Evolutionary conservation across 495 filamentous ascomycete species (phyloP).

Genomic region (Penicillium roqueforti): DNA sequence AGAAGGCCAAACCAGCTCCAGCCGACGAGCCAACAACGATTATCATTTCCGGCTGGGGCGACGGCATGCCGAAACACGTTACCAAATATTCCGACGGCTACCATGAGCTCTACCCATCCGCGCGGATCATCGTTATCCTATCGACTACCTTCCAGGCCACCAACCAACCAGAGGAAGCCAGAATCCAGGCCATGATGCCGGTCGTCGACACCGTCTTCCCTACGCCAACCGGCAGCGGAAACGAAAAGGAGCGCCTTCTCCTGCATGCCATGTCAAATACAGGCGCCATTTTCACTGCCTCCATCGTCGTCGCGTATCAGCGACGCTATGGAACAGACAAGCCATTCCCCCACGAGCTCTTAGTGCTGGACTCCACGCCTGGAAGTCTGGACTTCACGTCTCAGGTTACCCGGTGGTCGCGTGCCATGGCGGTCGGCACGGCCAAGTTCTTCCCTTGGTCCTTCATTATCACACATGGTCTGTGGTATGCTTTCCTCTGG

Average conservation of each 20-base stretch:
- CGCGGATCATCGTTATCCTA: constrained; percentile 46
- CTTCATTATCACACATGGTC: constrained; percentile 39
- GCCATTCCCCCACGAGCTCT: constrained; percentile 40
- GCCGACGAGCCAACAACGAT: constrained; percentile 26
- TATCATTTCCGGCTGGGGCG: constrained; percentile 52
- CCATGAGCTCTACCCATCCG: constrained; percentile 43
- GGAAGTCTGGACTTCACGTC: constrained; percentile 44
- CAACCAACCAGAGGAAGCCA: constrained; percentile 36
- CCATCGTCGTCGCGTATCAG: constrained; percentile 45
- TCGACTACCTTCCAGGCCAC: constrained; percentile 44
- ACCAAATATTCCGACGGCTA: constrained; percentile 53
- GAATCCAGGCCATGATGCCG: constrained; percentile 46
- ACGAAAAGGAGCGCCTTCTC: constrained; percentile 33
- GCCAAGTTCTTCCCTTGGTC: constrained; percentile 48
- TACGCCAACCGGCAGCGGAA: constrained; percentile 18
- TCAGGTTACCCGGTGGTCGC: constrained; percentile 47
- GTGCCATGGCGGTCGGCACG: constrained; percentile 49
- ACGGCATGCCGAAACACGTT: constrained; percentile 49
- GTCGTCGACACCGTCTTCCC: constrained; percentile 46
- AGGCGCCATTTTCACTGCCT: constrained; percentile 46
- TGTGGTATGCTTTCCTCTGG: constrained; percentile 39
- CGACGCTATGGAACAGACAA: constrained; percentile 30
- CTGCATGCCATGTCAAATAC: constrained; percentile 52
- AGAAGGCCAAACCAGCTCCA: constrained; percentile 14
- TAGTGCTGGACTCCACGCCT: constrained; percentile 51